Base-by-base conservation (phyloP, 352 stramenopile species). In the Globisporangium mamillatum region DNA sequence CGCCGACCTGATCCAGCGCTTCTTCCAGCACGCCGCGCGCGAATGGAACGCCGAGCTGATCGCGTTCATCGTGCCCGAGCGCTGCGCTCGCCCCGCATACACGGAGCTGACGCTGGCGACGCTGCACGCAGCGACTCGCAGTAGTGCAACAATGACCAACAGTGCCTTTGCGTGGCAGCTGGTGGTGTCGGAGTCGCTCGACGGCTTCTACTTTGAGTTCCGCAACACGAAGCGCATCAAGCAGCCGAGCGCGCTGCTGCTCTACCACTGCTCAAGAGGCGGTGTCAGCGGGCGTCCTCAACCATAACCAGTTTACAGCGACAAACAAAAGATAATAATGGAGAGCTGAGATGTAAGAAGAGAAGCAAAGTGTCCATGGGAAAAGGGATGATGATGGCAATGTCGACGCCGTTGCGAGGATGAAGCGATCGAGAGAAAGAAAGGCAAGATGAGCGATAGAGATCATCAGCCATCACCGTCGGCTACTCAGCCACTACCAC, bases 41-140 rank as follows among this genome's bases (percentile, higher is more conserved):
- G 77, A 79, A 57, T 94, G 86, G 86, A 53, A 64, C 20, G 78
- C 84, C 56, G 36, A 67, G 20, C 67, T 86, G 27, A 72, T 94
- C 25, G 86, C 76, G 50, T 91, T 92, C 67, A 89, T 94, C 60
- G 79, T 94, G 5, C 84, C 86, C 5, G 76, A 83, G 44, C 81
- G 86, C 22, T 94, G 86, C 55, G 66, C 66, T 12, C 74, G 75
- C 9, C 50, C 72, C 1, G 59, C 50, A 41, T 92, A 90, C 64
- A 61, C 87, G 6, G 66, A 76, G 27, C 46, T 58, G n/a, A 75
- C 85, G 9, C 62, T 91, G 14, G 61, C 66, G 20, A 55, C 71
- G 24, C 62, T 90, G 24, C 55, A 18, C 3, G 29, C 55, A 5
- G 55, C 29, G 25, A 41, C 53, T 41, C 16, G 12, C 1, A 58